Conservation (phyloP, 768 basidiomycete genomes). For the Cantharellus cinnabarinus region DNA sequence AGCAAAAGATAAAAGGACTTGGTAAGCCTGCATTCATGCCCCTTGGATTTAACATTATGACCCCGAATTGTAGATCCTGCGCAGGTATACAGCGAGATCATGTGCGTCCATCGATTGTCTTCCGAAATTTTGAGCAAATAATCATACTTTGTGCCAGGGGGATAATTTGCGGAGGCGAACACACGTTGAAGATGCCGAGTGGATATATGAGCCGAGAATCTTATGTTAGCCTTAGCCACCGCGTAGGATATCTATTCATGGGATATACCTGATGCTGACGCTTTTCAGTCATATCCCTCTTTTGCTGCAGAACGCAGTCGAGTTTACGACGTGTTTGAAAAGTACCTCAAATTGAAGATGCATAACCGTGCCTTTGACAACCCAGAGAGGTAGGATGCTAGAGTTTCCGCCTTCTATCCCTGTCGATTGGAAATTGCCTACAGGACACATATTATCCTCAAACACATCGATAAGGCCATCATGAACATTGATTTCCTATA, state of each 20-base stretch:
- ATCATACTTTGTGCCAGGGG: constrained; percentile 16
- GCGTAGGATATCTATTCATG: not conserved
- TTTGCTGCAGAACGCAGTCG: constrained; percentile 30
- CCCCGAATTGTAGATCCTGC: constrained; percentile 27
- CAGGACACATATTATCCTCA: constrained; percentile 24
- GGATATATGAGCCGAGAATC: constrained; percentile 24
- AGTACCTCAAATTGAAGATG: constrained; percentile 29
- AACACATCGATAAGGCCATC: constrained; percentile 1
- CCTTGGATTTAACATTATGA: not conserved
- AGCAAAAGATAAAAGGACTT: constrained; percentile 29
- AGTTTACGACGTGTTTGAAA: constrained; percentile 34
- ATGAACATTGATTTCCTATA: constrained; percentile 39
- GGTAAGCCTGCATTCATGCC: constrained; percentile 18
- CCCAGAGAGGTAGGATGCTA: constrained; percentile 23
- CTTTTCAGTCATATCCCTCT: constrained; percentile 14
- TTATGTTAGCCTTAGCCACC: constrained; percentile 17
- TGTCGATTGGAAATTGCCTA: constrained; percentile 15
- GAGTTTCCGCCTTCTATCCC: constrained; percentile 21
- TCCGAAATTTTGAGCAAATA: not conserved
- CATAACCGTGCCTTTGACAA: constrained; percentile 27
- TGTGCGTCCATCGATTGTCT: constrained; percentile 12
- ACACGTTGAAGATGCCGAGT: constrained; percentile 18
- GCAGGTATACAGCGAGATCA: constrained; percentile 42
- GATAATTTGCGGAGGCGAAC: constrained; percentile 49
- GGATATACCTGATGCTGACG: not conserved